phyloP scores from a whole-genome alignment of 1,284 basidiomycete genomes.

The Trichosporon ovoides region DNA sequence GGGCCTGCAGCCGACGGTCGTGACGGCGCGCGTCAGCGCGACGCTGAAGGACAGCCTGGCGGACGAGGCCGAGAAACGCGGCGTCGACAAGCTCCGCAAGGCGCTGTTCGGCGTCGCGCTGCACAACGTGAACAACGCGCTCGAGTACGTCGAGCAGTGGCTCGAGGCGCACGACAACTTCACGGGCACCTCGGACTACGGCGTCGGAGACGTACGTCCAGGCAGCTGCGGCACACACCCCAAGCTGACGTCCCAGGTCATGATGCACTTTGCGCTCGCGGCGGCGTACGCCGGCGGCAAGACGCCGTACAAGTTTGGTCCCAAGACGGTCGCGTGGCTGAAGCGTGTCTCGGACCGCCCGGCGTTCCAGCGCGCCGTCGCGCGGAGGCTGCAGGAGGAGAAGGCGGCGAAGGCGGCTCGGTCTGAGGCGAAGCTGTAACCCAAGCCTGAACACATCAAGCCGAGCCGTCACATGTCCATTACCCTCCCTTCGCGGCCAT shows the following conservation, averaged over 20 bases:
- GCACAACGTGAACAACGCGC: conserved; percentile 18
- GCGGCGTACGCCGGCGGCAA: conserved; percentile 22
- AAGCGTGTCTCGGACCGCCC: conserved; percentile 23
- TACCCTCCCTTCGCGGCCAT: neutral
- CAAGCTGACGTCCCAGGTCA: conserved; percentile 23
- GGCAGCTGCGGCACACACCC: neutral
- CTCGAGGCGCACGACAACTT: conserved; percentile 24
- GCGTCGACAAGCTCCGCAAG: conserved; percentile 16
- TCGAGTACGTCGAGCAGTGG: conserved; percentile 27
- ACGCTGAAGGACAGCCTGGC: conserved; percentile 6
- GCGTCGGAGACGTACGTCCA: conserved; percentile 32
- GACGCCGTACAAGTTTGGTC: conserved; percentile 26
- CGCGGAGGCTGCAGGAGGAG: conserved; percentile 30
- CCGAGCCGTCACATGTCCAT: neutral
- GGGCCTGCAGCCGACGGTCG: conserved; percentile 23
- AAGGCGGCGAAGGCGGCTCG: conserved; percentile 12
- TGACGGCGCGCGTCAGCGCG: neutral
- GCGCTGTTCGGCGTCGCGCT: neutral
- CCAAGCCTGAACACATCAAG: neutral
- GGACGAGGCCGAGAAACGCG: conserved; percentile 25
- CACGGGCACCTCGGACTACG: conserved; percentile 31
- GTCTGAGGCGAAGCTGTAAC: conserved; percentile 30
- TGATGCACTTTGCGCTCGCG: conserved; percentile 37
- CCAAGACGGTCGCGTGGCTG: conserved; percentile 24
- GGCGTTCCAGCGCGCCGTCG: conserved; percentile 15